Evolutionary conservation across 306 rosid species (phyloP), one percentile per base, ranked within the genome.

Genomic region (Urtica urens): DNA sequence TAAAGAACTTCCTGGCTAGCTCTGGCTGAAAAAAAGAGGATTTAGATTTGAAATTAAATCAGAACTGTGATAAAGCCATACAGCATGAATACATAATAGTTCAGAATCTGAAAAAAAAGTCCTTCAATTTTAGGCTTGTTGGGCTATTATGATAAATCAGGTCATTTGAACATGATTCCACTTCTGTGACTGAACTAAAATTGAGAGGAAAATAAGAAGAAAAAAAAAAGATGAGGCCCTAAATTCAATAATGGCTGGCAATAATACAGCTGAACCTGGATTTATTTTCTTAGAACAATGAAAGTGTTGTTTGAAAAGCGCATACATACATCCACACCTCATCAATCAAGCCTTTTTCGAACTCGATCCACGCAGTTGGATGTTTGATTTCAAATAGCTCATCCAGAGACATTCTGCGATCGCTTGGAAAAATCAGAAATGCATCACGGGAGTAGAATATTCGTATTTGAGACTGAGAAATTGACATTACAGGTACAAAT

Each of bases 281-380:
- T 35, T n/a, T n/a, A n/a, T 22, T 10, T 44, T 44, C 23, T 44
- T 44, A 10, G 10, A 4, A 10, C 17, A 7, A 48, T 5, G 7
- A n/a, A 19, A 20, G 28, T 23, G 34, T 11, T 11, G 10, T 19
- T 51, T 27, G 13, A 55, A 55, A 27, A 25, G 60, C 19, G 24
- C 7, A 17, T 19, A 56, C 31, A 44, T 29, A 44, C 42, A 11
- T 42, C 31, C 62, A 43, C 76, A 90, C 97, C 97, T 84, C 97
- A 71, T 79, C 87, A 62, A 85, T 90, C 55, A 72, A 46, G 46
- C 97, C 95, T 72, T 77, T 90, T 57, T 84, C 95, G 18, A 84
- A 90, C 61, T 90, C 87, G 28, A 72, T 23, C 97, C 97, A 90
- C 3, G 93, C 72, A 9, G 79, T 77, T 38, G 95, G 95, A 60